Conservation (phyloP, 1,284 basidiomycete species). For the Ganoderma leucocontextum region DNA sequence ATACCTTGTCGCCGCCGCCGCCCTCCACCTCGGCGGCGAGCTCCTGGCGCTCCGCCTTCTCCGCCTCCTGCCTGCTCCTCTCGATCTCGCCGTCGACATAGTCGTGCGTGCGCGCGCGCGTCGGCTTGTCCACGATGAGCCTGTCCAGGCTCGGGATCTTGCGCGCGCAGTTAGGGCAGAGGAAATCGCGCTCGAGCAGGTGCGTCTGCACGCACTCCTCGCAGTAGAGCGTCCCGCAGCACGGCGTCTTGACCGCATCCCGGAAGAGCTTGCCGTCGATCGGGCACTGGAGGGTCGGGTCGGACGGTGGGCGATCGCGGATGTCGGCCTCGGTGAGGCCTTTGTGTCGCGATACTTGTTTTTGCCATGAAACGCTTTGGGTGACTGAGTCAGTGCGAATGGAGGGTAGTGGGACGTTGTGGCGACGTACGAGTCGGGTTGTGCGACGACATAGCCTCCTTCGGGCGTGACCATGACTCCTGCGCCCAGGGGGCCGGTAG, state of each 20-base stretch:
- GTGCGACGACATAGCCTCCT: conserved; percentile 94
- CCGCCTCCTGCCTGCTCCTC: conserved; percentile 73
- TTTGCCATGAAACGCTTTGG: conserved; percentile 88
- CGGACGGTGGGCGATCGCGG: conserved; percentile 83
- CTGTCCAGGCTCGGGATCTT: conserved; percentile 89
- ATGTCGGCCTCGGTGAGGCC: conserved; percentile 86
- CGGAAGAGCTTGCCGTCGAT: conserved; percentile 91
- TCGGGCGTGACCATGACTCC: conserved; percentile 98
- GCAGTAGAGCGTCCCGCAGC: conserved; percentile 90
- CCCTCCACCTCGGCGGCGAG: conserved; percentile 20
- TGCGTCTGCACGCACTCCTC: conserved; percentile 95
- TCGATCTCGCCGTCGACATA: conserved; percentile 89
- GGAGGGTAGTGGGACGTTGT: no score
- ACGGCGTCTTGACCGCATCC: conserved; percentile 80
- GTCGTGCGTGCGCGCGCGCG: conserved; percentile 77
- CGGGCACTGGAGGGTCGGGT: conserved; percentile 81
- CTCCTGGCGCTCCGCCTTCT: conserved; percentile 30
- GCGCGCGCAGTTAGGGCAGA: conserved; percentile 88
- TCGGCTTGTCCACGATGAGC: conserved; percentile 79
- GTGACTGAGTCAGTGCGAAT: conserved; percentile 42
- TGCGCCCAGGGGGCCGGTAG: conserved; percentile 74
- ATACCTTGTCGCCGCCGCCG: conserved; percentile 30
- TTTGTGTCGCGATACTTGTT: conserved; percentile 83
- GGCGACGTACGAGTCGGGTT: conserved; percentile 84
- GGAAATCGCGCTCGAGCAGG: conserved; percentile 91